Base-by-base conservation (phyloP, 1,284 basidiomycete genomes). In the Trichosporon coremiiforme region DNA sequence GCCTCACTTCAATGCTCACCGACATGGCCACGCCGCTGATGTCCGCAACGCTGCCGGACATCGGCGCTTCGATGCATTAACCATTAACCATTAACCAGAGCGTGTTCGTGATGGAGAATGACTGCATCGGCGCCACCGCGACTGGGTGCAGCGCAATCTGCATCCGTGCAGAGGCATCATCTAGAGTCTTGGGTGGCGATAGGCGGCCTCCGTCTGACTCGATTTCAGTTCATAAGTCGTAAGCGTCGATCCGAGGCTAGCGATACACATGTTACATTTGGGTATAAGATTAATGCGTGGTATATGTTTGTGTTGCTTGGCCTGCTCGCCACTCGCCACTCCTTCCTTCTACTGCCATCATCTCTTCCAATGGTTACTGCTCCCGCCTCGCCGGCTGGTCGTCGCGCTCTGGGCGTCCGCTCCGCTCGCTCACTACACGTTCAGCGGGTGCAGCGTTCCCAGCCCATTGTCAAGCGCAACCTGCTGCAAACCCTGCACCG, bases 391-490 rank as follows among this genome's bases (percentile, higher is more conserved):
- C n/a, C n/a, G n/a, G n/a, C n/a, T n/a, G n/a, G n/a, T n/a, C n/a
- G n/a, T n/a, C n/a, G n/a, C n/a, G n/a, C n/a, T n/a, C n/a, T n/a
- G n/a, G n/a, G n/a, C n/a, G n/a, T n/a, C n/a, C 35, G 15, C 57
- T 4, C 25, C 53, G 8, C 33, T 7, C 31, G 29, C 6, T n/a
- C 3, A 33, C 29, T 60, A 31, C 1, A 60, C 3, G 12, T 33
- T 60, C 31, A 60, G 31, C 31, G 57, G 57, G 31, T 60, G 57
- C 57, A 60, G 57, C 29, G 57, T 60, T 3, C 57, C 57, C 10
- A 60, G 53, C 13, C 70, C 70, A 22, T 35, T 66, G n/a, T 71
- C 68, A 8, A 69, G 45, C 31, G 38, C 38, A 4, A 57, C 22
- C 55, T 71, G 47, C 17, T 68, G 68, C 33, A 65, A 17, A 0